Base-by-base conservation (phyloP, 164 flowering plant species). In the Magnolia changhungtana region DNA sequence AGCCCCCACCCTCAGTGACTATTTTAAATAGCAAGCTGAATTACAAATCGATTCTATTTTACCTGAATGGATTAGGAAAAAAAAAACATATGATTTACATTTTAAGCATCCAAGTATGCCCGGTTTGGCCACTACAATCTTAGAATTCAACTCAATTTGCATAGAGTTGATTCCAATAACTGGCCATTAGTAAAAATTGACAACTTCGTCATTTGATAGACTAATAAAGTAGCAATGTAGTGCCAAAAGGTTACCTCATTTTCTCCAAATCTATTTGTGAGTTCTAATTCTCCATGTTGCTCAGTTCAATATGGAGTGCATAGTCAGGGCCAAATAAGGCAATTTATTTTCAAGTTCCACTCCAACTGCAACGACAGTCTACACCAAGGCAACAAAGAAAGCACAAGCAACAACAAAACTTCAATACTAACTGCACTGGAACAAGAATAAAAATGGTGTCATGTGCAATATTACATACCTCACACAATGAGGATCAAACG, bases 331-430 rank as follows among this genome's bases (percentile, higher is more conserved):
- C 98, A 84, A 94, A 94, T 90, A 90, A 20, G 97, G 96, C 83
- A 94, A 75, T 61, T 84, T 88, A 76, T 92, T 90, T 59, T 92
- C 97, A 50, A 92, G 96, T 78, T 94, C 98, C 75, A 92, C 92
- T 20, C 91, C 98, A 65, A 94, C 95, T 29, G 98, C 98, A 80
- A 94, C 97, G 20, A 96, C 97, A 18, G 98, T 95, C 98, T 94
- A 91, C 72, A 73, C 75, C 72, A 84, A 58, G 63, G 18, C 67
- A 80, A 24, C 77, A 58, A 74, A 58, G 58, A 59, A 72, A 23
- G 55, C 24, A 18, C 14, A 19, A 13, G 27, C 52, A 63, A 27
- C 23, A 73, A 73, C 4, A 0, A 2, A 9, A 16, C 6, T 64
- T 59, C 14, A 59, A 29, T 49, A n/a, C n/a, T 31, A 21, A 67